Percentiles rank a stretch among this genome's conserved stretches.
phyloP scores from a whole-genome alignment of 805 yeast genomes.

The Ogataea thermomethanolica region DNA sequence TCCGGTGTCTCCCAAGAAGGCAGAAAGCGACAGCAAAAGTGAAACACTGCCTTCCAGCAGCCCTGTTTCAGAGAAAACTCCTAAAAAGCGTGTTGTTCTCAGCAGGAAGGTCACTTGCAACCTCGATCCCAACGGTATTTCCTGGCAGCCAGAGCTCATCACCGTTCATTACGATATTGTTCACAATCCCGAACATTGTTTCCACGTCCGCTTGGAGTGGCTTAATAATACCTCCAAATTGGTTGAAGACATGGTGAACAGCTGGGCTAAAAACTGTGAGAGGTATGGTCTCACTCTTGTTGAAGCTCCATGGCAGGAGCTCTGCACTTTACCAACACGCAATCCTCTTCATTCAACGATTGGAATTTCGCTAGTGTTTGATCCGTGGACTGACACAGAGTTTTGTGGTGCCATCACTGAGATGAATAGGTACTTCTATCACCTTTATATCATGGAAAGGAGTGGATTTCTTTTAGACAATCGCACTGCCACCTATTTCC shows the following conservation, averaged over 20 bases:
- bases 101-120: conserved; percentile 67
- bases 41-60: not conserved
- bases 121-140: conserved; percentile 67
- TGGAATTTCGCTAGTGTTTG: conserved; percentile 57
- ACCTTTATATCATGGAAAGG: conserved; percentile 62
- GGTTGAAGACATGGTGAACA: conserved; percentile 71
- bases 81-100: conserved; percentile 43
- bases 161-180: conserved; percentile 87
- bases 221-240: conserved; percentile 81
- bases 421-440: conserved; percentile 68
- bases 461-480: conserved; percentile 81
- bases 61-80: not conserved
- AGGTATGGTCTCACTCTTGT: conserved; percentile 77
- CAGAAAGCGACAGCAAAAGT: conserved; percentile 7
- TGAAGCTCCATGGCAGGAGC: conserved; percentile 89
- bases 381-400: conserved; percentile 68
- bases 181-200: conserved; percentile 93
- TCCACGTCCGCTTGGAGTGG: conserved; percentile 91
- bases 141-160: conserved; percentile 73
- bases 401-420: conserved; percentile 42
- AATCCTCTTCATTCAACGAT: conserved; percentile 91
- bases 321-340: conserved; percentile 66
- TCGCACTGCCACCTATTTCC: conserved; percentile 64
- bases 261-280: conserved; percentile 81
- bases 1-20: conserved; percentile 15